Conservation (phyloP, 169 alveolate species). For the Plasmodium yoelii region DNA sequence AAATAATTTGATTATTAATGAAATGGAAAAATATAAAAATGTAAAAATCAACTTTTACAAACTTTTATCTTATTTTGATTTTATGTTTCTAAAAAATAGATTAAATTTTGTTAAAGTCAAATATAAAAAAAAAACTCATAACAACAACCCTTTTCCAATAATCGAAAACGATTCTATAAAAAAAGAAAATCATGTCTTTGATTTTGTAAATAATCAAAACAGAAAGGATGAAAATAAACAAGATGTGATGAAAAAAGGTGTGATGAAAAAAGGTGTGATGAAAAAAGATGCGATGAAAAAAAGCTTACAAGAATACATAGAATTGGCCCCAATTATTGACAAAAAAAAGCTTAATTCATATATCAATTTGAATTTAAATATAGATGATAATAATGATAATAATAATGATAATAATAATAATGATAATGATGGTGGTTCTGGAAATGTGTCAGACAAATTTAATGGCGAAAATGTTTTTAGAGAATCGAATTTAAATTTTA, state of each 20-base stretch:
- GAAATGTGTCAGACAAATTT: neutral
- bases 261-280: no score
- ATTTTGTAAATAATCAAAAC: no score
- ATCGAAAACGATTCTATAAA: neutral
- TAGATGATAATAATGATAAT: constrained; percentile 26
- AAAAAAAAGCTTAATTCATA: constrained; percentile 26
- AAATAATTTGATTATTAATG: constrained; percentile 27
- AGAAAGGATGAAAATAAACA: no score
- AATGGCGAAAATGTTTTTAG: neutral
- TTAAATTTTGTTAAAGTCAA: constrained; percentile 37
- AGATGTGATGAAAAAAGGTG: no score
- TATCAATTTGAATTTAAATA: constrained; percentile 39
- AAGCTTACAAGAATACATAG: constrained; percentile 5
- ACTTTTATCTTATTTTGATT: constrained; percentile 44
- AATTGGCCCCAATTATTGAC: constrained; percentile 31
- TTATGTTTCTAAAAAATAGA: constrained; percentile 53
- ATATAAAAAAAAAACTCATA: constrained; percentile 11
- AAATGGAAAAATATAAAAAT: constrained; percentile 62
- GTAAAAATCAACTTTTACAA: constrained; percentile 37
- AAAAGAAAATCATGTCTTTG: neutral
- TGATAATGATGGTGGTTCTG: no score
- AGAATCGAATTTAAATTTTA: neutral
- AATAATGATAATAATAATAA: no score
- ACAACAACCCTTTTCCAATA: no score
- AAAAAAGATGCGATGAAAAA: neutral